phyloP scores from a whole-genome alignment of 306 rosid species.

The Astragalus glycyphyllos region DNA sequence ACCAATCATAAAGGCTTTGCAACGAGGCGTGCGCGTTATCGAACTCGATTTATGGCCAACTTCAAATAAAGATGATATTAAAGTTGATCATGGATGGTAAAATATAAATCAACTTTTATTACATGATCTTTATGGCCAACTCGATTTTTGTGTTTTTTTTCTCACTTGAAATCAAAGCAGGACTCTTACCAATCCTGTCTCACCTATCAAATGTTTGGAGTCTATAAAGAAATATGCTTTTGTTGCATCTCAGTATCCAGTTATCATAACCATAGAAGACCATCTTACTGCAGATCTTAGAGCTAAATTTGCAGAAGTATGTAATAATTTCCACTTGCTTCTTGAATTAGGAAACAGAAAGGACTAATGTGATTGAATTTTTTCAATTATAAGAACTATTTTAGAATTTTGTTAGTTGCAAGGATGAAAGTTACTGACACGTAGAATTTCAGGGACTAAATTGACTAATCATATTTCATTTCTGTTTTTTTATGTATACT shows the following conservation, averaged over 20 bases:
- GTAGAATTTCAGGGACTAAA: background rate
- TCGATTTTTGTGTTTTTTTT: background rate
- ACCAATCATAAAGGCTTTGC: conserved; percentile 79
- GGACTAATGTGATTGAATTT: too few species aligned
- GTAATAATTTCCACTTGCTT: conserved; percentile 7
- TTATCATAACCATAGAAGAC: conserved; percentile 92
- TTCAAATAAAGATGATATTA: conserved; percentile 68
- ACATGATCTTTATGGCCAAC: conserved; percentile 9
- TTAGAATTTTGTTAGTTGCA: too few species aligned
- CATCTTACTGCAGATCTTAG: conserved; percentile 80
- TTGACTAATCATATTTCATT: conserved; percentile 14
- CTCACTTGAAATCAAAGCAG: conserved; percentile 51
- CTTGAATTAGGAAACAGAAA: background rate
- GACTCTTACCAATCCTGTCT: conserved; percentile 88
- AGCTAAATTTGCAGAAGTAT: conserved; percentile 81
- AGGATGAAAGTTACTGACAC: background rate
- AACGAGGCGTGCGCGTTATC: conserved; percentile 75
- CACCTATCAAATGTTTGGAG: conserved; percentile 70
- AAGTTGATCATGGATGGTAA: conserved; percentile 93
- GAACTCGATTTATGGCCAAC: conserved; percentile 97
- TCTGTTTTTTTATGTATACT: background rate
- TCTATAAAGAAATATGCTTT: conserved; percentile 80
- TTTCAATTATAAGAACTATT: too few species aligned
- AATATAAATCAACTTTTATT: background rate
- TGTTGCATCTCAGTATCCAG: conserved; percentile 81